A percentile compares a stretch with the other conserved stretches of the same genome.
Conservation (phyloP, 495 filamentous ascomycete genomes). For the Penicillium tannophilum region DNA sequence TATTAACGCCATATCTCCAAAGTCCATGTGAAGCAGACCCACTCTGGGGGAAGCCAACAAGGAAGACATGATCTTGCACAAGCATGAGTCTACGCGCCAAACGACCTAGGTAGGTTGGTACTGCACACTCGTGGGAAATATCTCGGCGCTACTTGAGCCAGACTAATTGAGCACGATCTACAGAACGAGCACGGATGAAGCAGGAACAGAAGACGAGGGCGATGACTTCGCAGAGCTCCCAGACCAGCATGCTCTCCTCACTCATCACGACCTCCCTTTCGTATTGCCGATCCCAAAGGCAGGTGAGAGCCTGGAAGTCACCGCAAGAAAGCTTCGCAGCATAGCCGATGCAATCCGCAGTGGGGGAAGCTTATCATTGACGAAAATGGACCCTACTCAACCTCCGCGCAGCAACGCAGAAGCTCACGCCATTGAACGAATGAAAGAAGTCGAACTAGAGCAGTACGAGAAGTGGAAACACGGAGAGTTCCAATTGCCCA, state of each 20-base stretch:
- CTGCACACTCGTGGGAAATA: too few species aligned
- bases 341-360: constrained; percentile 22
- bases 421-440: constrained; percentile 20
- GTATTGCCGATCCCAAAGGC: constrained; percentile 20
- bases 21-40: too few species aligned
- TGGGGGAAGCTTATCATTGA: constrained; percentile 25
- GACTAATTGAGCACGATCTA: background rate
- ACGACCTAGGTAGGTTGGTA: too few species aligned
- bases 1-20: too few species aligned
- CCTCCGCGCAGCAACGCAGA: constrained; percentile 16
- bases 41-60: too few species aligned
- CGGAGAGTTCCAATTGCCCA: constrained; percentile 10
- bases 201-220: background rate
- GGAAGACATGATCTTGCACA: too few species aligned
- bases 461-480: constrained; percentile 29
- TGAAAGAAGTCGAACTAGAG: constrained; percentile 20
- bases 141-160: background rate
- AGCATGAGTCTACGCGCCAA: too few species aligned
- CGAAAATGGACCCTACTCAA: constrained; percentile 12
- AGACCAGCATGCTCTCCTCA: constrained; percentile 3
- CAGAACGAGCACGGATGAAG: background rate
- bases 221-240: background rate
- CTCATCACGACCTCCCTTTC: constrained; percentile 15
- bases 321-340: constrained; percentile 23
- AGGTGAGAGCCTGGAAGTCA: constrained; percentile 28